These are phyloP conservation scores for Teunomyces aglyptinius DNA, from an alignment of 805 yeast species.

Conservation along the genomic window DNA sequence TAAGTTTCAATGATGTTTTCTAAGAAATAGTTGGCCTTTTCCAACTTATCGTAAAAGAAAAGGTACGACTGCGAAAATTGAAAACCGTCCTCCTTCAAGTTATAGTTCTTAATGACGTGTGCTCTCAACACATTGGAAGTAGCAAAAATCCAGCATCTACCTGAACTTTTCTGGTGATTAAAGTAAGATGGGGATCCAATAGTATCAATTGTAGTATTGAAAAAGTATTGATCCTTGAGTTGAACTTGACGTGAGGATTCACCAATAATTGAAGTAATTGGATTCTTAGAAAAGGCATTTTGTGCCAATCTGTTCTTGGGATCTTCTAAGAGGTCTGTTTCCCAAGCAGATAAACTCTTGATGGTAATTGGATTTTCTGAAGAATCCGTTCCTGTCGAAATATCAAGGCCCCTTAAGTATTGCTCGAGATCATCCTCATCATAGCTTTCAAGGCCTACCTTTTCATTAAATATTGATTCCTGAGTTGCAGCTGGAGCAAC, in stretches of 20 bases:
- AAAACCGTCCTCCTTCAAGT: conserved; percentile 51
- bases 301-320: conserved; percentile 53
- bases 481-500: not conserved
- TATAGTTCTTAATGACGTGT: conserved; percentile 57
- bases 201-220: conserved; percentile 35
- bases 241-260: conserved; percentile 21
- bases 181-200: conserved; percentile 35
- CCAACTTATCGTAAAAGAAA: conserved; percentile 83
- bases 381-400: not conserved
- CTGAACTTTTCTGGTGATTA: conserved; percentile 67
- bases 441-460: conserved; percentile 1
- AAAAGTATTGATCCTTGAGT: conserved; percentile 31
- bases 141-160: conserved; percentile 90
- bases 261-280: conserved; percentile 42
- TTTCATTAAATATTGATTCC: conserved; percentile 9
- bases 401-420: conserved; percentile 15
- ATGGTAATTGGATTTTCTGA: conserved; percentile 18
- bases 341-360: conserved; percentile 36
- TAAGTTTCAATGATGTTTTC: conserved; percentile 74
- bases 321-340: conserved; percentile 40
- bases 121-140: conserved; percentile 71
- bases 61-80: conserved; percentile 77
- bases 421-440: not conserved
- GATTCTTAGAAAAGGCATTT: conserved; percentile 51
- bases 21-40: conserved; percentile 76